Conservation (phyloP, 1,284 basidiomycete genomes). For the Malassezia brasiliensis region DNA sequence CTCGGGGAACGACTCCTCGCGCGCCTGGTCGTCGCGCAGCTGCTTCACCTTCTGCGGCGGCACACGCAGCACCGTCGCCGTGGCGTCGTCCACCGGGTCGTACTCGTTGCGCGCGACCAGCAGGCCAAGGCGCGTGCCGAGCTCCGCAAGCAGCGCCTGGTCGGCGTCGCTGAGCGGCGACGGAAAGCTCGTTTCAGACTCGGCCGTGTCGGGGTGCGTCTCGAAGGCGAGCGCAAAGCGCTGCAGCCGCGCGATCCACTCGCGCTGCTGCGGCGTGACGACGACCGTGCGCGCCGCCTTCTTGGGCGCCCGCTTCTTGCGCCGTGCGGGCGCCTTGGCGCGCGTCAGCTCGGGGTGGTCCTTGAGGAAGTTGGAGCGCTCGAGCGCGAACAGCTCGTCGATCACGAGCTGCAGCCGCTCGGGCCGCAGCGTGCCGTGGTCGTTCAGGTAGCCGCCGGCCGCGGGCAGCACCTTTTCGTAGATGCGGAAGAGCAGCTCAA, state of each 20-base stretch:
- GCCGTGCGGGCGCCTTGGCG: background rate
- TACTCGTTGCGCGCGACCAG: conserved; percentile 39
- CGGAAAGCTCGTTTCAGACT: conserved; percentile 28
- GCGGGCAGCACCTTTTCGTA: conserved; percentile 83
- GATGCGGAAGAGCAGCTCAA: conserved; percentile 82
- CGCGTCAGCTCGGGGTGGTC: conserved; percentile 62
- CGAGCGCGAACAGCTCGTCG: conserved; percentile 76
- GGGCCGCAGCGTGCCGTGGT: conserved; percentile 71
- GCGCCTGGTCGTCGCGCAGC: conserved; percentile 8
- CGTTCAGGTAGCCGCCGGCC: conserved; percentile 87
- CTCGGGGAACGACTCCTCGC: conserved; percentile 44
- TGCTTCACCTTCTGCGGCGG: conserved; percentile 10
- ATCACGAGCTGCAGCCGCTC: conserved; percentile 74
- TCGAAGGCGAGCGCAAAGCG: conserved; percentile 17
- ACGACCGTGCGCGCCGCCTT: conserved; percentile 8
- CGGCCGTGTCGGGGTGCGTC: conserved; percentile 22
- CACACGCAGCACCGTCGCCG: conserved; percentile 31
- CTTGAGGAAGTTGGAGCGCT: conserved; percentile 78
- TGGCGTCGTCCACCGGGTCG: conserved; percentile 30
- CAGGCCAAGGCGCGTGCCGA: conserved; percentile 31
- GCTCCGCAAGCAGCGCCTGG: conserved; percentile 29
- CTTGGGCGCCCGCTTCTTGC: conserved; percentile 16
- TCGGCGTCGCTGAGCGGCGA: conserved; percentile 24
- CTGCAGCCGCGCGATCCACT: conserved; percentile 19
- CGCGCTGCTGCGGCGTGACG: conserved; percentile 15